phyloP scores from a whole-genome alignment of 208 protist genomes.

The Trypanosoma boissoni region DNA sequence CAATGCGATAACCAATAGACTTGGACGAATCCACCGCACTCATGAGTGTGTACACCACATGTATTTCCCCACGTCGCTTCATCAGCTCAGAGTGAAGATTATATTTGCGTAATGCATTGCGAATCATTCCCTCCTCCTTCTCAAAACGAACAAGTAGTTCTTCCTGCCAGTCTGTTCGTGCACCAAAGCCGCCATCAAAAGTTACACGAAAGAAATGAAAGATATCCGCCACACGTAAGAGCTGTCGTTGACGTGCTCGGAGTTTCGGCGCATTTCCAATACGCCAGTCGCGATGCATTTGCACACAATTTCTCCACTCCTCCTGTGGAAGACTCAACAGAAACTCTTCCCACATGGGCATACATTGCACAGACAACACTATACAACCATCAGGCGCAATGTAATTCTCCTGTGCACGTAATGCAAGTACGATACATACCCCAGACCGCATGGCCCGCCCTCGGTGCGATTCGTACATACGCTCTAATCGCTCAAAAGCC shows the following conservation, averaged over 20 bases:
- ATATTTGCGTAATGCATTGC: conserved; percentile 67
- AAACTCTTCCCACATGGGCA: conserved; percentile 76
- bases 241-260: conserved; percentile 53
- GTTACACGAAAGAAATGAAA: conserved; percentile 62
- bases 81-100: conserved; percentile 69
- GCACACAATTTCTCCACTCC: conserved; percentile 69
- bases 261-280: conserved; percentile 62
- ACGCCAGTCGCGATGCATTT: conserved; percentile 71
- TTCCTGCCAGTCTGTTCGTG: conserved; percentile 55
- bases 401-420: conserved; percentile 52
- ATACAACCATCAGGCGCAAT: conserved; percentile 75
- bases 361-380: conserved; percentile 61
- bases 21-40: conserved; percentile 39
- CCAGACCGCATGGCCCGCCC: conserved; percentile 58
- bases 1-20: conserved; percentile 72
- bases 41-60: conserved; percentile 45
- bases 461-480: conserved; percentile 77
- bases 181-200: conserved; percentile 49
- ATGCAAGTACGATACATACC: conserved; percentile 67
- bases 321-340: conserved; percentile 60
- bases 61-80: conserved; percentile 61
- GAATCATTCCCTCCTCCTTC: conserved; percentile 72
- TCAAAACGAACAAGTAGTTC: conserved; percentile 50
- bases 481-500: conserved; percentile 73
- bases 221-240: conserved; percentile 62